phyloP scores from a whole-genome alignment of 2,329 filamentous ascomycete species.

The Hypoxylon sp. region DNA sequence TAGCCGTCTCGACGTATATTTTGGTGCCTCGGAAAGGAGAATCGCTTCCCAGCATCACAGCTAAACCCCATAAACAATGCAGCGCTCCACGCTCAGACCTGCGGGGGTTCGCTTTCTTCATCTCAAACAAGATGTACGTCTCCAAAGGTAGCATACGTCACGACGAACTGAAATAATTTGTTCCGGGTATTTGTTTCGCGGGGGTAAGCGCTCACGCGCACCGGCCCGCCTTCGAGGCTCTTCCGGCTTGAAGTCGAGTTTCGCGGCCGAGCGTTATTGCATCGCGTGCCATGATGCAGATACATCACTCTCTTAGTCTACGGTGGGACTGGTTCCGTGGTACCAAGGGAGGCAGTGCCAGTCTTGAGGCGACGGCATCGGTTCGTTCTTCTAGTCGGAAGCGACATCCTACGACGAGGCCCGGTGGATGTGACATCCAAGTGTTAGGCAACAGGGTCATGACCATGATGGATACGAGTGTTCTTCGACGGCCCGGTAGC shows the following conservation, averaged over 20 bases:
- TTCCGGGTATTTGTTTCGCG: too few relatives aligned
- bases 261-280: neutral
- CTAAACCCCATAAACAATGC: neutral
- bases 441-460: slow-evolving; percentile 15
- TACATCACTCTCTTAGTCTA: neutral
- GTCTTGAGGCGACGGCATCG: neutral
- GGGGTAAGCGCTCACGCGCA: neutral
- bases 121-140: neutral
- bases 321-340: neutral
- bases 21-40: neutral
- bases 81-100: neutral
- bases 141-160: neutral
- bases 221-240: neutral
- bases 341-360: neutral
- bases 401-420: neutral
- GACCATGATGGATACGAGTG: slow-evolving; percentile 15
- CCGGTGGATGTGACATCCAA: neutral
- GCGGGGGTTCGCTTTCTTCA: neutral
- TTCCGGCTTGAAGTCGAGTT: neutral
- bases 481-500: neutral
- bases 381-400: neutral
- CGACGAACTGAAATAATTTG: neutral
- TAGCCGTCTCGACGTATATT: neutral
- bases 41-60: neutral
- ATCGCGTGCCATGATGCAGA: neutral